These are phyloP conservation scores for Thalassiosira tumida DNA, from an alignment of 352 stramenopile genomes.

Conservation along the genomic window DNA sequence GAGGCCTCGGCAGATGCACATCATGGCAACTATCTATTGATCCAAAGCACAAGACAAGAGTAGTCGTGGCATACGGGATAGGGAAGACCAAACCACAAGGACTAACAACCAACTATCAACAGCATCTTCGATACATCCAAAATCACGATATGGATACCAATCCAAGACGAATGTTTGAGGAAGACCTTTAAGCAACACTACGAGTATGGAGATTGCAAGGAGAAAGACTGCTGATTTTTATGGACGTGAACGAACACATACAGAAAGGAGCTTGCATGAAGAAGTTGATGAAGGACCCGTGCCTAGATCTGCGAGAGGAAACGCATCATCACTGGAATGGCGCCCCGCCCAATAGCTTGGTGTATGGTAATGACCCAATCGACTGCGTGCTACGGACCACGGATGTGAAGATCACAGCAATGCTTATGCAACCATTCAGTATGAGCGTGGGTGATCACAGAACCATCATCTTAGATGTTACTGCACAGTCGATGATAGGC, in stretches of 20 bases:
- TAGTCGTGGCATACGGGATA: background rate
- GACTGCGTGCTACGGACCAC: slow-evolving; percentile 24
- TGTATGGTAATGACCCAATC: slow-evolving; percentile 35
- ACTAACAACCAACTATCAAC: slow-evolving; percentile 1
- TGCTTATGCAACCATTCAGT: slow-evolving; percentile 19
- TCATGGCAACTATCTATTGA: background rate
- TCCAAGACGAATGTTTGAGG: background rate
- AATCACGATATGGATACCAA: background rate
- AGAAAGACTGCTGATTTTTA: slow-evolving; percentile 50
- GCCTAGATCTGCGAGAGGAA: background rate
- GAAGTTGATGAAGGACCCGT: background rate
- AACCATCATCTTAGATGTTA: slow-evolving; percentile 53
- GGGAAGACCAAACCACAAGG: background rate
- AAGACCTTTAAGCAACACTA: background rate
- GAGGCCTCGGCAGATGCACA: background rate
- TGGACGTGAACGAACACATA: slow-evolving; percentile 41
- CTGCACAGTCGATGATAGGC: slow-evolving; percentile 7
- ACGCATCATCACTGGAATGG: slow-evolving; percentile 6
- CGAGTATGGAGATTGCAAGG: background rate
- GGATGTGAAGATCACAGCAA: slow-evolving; percentile 22
- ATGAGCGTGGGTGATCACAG: slow-evolving; percentile 47
- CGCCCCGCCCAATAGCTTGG: slow-evolving; percentile 43
- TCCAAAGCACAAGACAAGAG: background rate
- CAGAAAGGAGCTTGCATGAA: background rate
- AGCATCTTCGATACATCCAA: background rate